Percentiles rank a stretch among this genome's conserved stretches.
These are phyloP conservation scores for Balakata baccata DNA, from an alignment of 345 rosid species.

Conservation along the genomic window DNA sequence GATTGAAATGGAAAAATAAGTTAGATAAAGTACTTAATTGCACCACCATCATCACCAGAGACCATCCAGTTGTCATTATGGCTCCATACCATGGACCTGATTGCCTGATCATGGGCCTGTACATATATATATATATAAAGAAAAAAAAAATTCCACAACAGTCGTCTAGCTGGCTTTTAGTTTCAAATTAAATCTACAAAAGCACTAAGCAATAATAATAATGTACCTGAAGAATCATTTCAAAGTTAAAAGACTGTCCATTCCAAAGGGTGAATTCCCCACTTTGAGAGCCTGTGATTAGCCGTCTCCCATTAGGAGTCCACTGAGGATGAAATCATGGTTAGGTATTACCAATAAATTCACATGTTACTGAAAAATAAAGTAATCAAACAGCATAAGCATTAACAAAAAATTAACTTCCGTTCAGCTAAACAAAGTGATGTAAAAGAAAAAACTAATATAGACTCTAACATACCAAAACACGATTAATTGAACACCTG, in stretches of 20 bases:
- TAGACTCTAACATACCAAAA: conserved; percentile 54
- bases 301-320: conserved; percentile 96
- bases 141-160: background rate
- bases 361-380: background rate
- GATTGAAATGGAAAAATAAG: background rate
- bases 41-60: conserved; percentile 97
- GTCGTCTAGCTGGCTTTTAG: conserved; percentile 10
- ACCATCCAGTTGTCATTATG: conserved; percentile 98
- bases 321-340: conserved; percentile 48
- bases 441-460: background rate
- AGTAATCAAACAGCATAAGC: too few relatives aligned
- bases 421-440: background rate
- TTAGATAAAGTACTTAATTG: conserved; percentile 60
- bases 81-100: conserved; percentile 98
- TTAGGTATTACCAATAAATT: background rate
- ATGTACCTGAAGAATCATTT: conserved; percentile 93
- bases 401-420: too few relatives aligned
- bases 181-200: background rate
- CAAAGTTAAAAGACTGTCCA: conserved; percentile 96
- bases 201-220: background rate
- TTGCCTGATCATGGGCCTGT: conserved; percentile 98
- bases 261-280: conserved; percentile 99
- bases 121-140: conserved; percentile 15
- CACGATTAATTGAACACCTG: conserved; percentile 88
- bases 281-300: conserved; percentile 93